Conservation (phyloP, 1,284 basidiomycete genomes). For the Ceratobasidium sp. region DNA sequence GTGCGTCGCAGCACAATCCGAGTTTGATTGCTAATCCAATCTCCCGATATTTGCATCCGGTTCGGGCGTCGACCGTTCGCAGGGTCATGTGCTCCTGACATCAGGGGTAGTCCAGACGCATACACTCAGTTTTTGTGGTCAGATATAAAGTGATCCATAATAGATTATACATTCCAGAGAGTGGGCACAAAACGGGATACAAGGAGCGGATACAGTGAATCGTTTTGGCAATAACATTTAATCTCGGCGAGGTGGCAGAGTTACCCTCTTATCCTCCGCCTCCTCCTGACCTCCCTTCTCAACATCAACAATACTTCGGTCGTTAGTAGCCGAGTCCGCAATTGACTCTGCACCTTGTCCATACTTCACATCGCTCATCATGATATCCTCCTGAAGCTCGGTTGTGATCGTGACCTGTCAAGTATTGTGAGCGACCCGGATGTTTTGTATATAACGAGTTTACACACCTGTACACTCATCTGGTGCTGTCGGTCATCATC, state of each 20-base stretch:
- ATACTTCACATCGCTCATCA: slow-evolving; percentile 37
- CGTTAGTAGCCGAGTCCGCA: slow-evolving; percentile 10
- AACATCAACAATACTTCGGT: background rate
- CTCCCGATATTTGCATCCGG: slow-evolving; percentile 37
- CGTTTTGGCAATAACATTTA: background rate
- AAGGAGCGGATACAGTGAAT: slow-evolving; percentile 4
- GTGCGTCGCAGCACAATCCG: background rate
- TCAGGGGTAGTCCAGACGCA: slow-evolving; percentile 17
- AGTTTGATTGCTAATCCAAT: slow-evolving; percentile 2
- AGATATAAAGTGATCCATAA: too few species aligned
- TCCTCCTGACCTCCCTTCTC: slow-evolving; percentile 11
- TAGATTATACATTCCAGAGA: too few species aligned
- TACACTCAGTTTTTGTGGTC: slow-evolving; percentile 23
- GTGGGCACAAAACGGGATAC: background rate
- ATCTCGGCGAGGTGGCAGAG: background rate
- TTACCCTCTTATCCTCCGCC: background rate
- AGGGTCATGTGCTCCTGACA: slow-evolving; percentile 19
- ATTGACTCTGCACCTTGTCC: slow-evolving; percentile 3
- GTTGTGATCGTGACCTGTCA: slow-evolving; percentile 33
- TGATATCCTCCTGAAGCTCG: slow-evolving; percentile 33
- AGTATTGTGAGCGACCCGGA: background rate
- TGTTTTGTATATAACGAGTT: background rate
- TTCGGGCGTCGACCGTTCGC: background rate
- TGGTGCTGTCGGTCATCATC: slow-evolving; percentile 19
- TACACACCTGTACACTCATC: slow-evolving; percentile 38